A percentile compares a stretch with the other conserved stretches of the same genome.
These are phyloP conservation scores for Serendipita sp. DNA, from an alignment of 768 basidiomycete genomes.

Conservation along the genomic window DNA sequence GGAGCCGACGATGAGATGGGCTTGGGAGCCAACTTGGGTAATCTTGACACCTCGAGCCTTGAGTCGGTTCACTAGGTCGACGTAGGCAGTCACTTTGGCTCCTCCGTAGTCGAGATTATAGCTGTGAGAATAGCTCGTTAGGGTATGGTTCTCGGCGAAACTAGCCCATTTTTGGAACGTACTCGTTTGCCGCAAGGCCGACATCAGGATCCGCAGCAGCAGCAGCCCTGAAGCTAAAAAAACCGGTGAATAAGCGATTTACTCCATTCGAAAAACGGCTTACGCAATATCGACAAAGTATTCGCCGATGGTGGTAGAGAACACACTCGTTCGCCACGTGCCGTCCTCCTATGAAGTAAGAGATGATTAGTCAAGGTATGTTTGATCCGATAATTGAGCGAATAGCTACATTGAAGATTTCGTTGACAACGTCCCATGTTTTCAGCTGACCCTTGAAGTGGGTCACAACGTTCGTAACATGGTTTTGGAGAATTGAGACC, in stretches of 20 bases:
- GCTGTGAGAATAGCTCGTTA: neutral
- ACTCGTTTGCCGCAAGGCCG: conserved; percentile 24
- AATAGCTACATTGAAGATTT: conserved; percentile 33
- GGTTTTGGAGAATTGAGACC: conserved; percentile 27
- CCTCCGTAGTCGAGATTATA: conserved; percentile 18
- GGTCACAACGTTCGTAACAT: conserved; percentile 33
- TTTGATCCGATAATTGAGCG: neutral
- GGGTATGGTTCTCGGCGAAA: neutral
- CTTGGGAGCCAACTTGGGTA: conserved; percentile 36
- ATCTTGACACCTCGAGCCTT: conserved; percentile 33
- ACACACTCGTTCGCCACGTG: conserved; percentile 35
- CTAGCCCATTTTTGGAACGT: neutral
- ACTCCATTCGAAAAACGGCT: neutral
- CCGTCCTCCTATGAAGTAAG: conserved; percentile 12
- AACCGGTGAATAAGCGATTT: no score
- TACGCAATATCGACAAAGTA: conserved; percentile 33
- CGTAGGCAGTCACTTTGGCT: conserved; percentile 40
- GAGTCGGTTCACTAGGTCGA: conserved; percentile 35
- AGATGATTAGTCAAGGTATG: conserved; percentile 23
- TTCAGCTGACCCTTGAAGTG: conserved; percentile 42
- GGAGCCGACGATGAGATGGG: conserved; percentile 38
- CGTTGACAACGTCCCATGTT: conserved; percentile 37
- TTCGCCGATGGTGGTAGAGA: conserved; percentile 34
- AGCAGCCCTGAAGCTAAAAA: conserved; percentile 27
- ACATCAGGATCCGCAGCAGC: conserved; percentile 37